Percentiles rank a stretch among this genome's conserved stretches.
phyloP scores from a whole-genome alignment of 176 grass and related monocot genomes.

The Triticum monococcum region DNA sequence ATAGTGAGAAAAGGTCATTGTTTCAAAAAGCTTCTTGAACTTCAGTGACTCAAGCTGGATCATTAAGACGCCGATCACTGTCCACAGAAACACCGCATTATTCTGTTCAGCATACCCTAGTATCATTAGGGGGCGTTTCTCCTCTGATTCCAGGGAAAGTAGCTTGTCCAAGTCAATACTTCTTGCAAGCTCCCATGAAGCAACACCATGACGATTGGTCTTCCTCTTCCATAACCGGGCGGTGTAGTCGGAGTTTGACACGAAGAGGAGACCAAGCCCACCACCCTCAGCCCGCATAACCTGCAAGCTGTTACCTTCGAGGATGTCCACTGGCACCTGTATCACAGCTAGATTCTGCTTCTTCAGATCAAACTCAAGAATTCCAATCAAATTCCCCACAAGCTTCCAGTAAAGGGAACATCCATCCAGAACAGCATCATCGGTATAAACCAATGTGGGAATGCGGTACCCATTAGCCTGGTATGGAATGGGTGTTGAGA shows the following conservation, averaged over 20 bases:
- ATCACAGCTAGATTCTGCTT: not conserved
- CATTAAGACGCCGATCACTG: not conserved
- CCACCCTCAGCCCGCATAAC: not conserved
- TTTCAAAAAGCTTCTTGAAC: not conserved
- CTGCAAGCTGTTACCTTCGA: not conserved
- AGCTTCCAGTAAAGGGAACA: not conserved
- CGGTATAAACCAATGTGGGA: not conserved
- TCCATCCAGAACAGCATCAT: not conserved
- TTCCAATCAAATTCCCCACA: not conserved
- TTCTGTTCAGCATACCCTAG: not conserved
- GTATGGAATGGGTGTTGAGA: not conserved
- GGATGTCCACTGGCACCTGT: not conserved
- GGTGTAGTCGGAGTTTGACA: not conserved
- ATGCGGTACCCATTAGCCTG: not conserved
- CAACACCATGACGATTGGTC: not conserved
- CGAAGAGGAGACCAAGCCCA: not conserved
- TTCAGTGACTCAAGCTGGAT: not conserved
- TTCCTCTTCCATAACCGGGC: not conserved
- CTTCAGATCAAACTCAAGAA: not conserved
- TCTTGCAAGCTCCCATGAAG: not conserved
- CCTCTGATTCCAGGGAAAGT: not conserved
- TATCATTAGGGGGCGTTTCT: not conserved
- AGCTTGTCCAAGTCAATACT: not conserved
- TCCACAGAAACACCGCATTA: not conserved
- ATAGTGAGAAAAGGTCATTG: not conserved